Base-by-base conservation (phyloP, 306 rosid genomes). In the Dryas octopetala region DNA sequence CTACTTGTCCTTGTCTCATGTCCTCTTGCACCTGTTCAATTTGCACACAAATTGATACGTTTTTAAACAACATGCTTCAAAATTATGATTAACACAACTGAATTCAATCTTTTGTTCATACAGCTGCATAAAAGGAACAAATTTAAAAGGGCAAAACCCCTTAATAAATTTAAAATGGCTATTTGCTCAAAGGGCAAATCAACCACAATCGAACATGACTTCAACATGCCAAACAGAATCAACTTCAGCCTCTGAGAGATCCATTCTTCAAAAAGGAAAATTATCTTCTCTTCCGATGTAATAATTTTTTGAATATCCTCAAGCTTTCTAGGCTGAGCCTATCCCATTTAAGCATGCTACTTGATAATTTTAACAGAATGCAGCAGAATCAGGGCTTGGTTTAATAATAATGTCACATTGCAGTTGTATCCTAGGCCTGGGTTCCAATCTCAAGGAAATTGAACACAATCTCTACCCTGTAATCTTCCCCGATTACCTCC, bases 21-120 rank as follows among this genome's bases (percentile, higher is more conserved):
- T 95, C 96, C 83, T 95, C 98, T 88, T 95, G 96, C 55, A 87
- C 85, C 98, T 95, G 90, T 73, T 80, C 53, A 70, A 68, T 16
- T 70, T 65, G 63, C 77, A 65, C 28, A 76, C 40, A 12, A 74
- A 77, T 60, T 71, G 19, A 54, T 71, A 70, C 43, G 55, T 14
- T 26, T 74, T 67, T 28, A n/a, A 61, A 44, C 41, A 77, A 17
- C 77, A 71, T 76, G 78, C 58, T 70, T 72, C 73, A 61, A 66
- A 76, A 19, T 48, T 61, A 32, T 60, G 63, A 71, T 26, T 26
- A 50, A 50, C 61, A 16, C 19, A 44, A 7, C 32, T 58, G 59
- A 53, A 49, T 44, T 63, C 58, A 62, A 73, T 44, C 48, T 9
- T 28, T 28, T 17, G 17, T 43, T 74, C 41, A 15, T 48, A 55